Conservation (phyloP, 352 stramenopile species). For the Globisporangium perplexum region DNA sequence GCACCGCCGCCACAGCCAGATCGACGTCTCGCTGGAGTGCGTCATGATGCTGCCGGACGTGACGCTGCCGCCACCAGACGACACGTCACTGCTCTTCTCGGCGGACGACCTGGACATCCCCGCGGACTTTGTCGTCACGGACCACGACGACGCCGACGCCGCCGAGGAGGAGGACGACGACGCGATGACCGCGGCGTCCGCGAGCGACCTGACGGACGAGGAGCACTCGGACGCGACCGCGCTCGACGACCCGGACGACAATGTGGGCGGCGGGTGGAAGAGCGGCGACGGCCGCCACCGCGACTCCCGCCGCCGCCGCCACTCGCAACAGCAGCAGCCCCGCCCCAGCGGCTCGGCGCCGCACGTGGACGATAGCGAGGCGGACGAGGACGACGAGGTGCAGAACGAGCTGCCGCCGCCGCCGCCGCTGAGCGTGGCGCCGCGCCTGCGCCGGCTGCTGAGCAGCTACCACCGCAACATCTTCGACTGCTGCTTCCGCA, state of each 20-base stretch:
- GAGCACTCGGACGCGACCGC: conserved; percentile 17
- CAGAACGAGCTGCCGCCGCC: conserved; percentile 8
- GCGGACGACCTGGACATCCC: conserved; percentile 23
- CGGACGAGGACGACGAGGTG: conserved; percentile 4
- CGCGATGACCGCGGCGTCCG: conserved; percentile 9
- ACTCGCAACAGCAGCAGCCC: too few species aligned
- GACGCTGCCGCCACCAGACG: conserved; percentile 50
- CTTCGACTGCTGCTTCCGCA: conserved; percentile 82
- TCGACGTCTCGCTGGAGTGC: conserved; percentile 63
- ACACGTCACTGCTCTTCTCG: conserved; percentile 31
- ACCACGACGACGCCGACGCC: conserved; percentile 12
- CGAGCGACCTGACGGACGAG: conserved; percentile 32
- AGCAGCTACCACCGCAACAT: conserved; percentile 53
- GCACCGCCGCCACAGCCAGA: conserved; percentile 63
- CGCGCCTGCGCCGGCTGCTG: conserved; percentile 16
- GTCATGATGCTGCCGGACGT: conserved; percentile 81
- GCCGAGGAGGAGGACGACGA: conserved; percentile 17
- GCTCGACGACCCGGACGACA: conserved; percentile 6
- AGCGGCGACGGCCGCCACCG: too few species aligned
- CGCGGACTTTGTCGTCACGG: conserved; percentile 18
- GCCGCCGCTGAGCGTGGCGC: conserved; percentile 5
- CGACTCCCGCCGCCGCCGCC: too few species aligned
- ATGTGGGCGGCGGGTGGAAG: too few species aligned
- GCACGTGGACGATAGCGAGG: conserved; percentile 8
- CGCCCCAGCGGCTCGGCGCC: neutral